These are phyloP conservation scores for Juglanconis sp. DNA, from an alignment of 2,329 filamentous ascomycete species.

Conservation along the genomic window DNA sequence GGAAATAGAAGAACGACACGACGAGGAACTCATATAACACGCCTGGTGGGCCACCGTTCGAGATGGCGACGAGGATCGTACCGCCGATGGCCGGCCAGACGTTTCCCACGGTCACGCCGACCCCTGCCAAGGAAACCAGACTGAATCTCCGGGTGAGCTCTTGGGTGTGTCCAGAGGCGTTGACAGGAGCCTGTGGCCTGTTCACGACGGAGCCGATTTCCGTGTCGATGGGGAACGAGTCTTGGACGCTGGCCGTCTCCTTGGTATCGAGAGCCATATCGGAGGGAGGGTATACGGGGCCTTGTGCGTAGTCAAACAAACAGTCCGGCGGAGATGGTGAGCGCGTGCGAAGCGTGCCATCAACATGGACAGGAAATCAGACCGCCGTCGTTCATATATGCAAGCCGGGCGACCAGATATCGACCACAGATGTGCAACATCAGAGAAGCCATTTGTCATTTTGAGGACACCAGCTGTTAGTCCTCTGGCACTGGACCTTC, in stretches of 20 bases:
- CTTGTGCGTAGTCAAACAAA: too few species aligned
- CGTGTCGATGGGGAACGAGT: background rate
- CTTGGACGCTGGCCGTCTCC: background rate
- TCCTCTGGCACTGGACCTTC: background rate
- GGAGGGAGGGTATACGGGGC: background rate
- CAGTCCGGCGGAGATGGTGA: too few species aligned
- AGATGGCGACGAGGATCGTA: slow-evolving; percentile 47
- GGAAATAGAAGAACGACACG: slow-evolving; percentile 52
- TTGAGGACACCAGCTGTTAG: background rate
- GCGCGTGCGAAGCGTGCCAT: too few species aligned
- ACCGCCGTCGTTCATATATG: too few species aligned
- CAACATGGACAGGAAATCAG: too few species aligned
- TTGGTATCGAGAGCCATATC: background rate
- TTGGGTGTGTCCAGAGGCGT: slow-evolving; percentile 40
- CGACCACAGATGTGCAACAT: too few species aligned
- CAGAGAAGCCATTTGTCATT: background rate
- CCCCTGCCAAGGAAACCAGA: slow-evolving; percentile 37
- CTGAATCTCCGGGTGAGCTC: slow-evolving; percentile 37
- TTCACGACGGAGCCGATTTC: background rate
- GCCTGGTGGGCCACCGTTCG: slow-evolving; percentile 60
- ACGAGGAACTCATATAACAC: slow-evolving; percentile 59
- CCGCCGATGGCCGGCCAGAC: slow-evolving; percentile 43
- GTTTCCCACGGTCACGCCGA: slow-evolving; percentile 41
- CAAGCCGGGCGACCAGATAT: too few species aligned
- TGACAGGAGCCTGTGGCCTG: slow-evolving; percentile 24